Evolutionary conservation across 176 grass and related monocot genomes (phyloP).

Genomic region (Urochloa ruziziensis): DNA sequence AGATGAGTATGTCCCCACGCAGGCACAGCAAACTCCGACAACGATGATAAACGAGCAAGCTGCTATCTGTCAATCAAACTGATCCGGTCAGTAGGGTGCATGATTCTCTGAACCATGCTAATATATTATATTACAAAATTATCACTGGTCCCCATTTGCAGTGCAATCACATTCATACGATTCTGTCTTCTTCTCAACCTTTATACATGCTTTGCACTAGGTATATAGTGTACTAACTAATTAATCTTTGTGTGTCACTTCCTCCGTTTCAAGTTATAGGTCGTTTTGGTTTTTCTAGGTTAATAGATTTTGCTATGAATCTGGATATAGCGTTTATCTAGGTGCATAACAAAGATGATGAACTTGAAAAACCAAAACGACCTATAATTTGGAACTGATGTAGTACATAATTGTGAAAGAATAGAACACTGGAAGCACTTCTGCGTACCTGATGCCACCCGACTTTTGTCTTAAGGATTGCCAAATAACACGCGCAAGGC

Average conservation of each 20-base stretch:
- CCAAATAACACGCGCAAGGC: constrained; percentile 79
- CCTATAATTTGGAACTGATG: no score
- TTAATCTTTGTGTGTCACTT: background rate
- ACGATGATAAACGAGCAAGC: constrained; percentile 48
- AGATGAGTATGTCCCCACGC: constrained; percentile 54
- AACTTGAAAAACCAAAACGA: no score
- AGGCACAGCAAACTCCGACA: constrained; percentile 45
- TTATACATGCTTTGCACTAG: background rate
- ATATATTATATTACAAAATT: background rate
- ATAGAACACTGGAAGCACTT: background rate
- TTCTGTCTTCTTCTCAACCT: background rate
- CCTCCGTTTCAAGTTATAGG: no score
- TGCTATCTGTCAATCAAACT: constrained; percentile 25
- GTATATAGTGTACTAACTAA: background rate
- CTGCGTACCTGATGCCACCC: constrained; percentile 63
- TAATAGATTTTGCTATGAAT: no score
- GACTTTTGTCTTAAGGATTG: constrained; percentile 66
- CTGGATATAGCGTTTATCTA: no score
- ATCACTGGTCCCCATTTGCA: background rate
- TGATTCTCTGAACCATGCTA: background rate
- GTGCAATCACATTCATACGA: background rate
- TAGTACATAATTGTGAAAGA: background rate
- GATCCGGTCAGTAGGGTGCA: background rate
- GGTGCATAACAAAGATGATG: no score
- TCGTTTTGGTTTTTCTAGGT: no score